Percentiles rank a stretch among this genome's conserved stretches.
Evolutionary conservation across 164 flowering plant genomes (phyloP).

Genomic region (Warburgia ugandensis): DNA sequence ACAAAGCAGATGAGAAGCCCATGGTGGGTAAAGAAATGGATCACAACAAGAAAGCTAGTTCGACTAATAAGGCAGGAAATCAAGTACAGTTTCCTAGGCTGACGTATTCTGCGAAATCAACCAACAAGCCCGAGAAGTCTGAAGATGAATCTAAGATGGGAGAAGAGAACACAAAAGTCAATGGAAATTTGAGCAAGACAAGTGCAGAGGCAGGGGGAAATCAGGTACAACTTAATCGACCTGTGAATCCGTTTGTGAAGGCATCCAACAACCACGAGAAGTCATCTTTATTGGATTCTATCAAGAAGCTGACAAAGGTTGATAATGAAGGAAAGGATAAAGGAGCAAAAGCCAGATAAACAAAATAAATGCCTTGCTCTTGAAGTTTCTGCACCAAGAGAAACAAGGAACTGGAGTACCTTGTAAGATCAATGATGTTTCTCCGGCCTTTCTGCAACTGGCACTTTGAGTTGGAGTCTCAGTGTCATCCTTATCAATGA

Average conservation of each 20-base stretch:
- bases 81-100: conserved; percentile 19
- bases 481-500: too few species aligned
- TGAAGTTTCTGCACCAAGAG: too few species aligned
- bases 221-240: conserved; percentile 22
- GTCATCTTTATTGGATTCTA: conserved; percentile 52
- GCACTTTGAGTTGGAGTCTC: too few species aligned
- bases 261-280: conserved; percentile 36
- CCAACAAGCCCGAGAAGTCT: conserved; percentile 27
- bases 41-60: background rate
- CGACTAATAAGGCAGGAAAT: background rate
- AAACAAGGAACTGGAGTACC: too few species aligned
- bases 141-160: conserved; percentile 10
- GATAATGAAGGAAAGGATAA: background rate
- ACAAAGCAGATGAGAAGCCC: conserved; percentile 26
- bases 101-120: conserved; percentile 36
- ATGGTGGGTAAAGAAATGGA: too few species aligned
- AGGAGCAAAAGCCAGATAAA: too few species aligned
- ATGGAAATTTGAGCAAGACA: conserved; percentile 6
- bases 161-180: conserved; percentile 19
- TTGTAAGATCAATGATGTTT: too few species aligned
- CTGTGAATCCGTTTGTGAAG: conserved; percentile 58
- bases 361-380: too few species aligned
- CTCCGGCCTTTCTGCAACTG: too few species aligned
- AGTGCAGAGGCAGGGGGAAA: conserved; percentile 2
- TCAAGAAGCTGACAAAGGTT: conserved; percentile 44